Evolutionary conservation across 495 filamentous ascomycete species (phyloP).

Genomic region (Jackrogersella minutella): DNA sequence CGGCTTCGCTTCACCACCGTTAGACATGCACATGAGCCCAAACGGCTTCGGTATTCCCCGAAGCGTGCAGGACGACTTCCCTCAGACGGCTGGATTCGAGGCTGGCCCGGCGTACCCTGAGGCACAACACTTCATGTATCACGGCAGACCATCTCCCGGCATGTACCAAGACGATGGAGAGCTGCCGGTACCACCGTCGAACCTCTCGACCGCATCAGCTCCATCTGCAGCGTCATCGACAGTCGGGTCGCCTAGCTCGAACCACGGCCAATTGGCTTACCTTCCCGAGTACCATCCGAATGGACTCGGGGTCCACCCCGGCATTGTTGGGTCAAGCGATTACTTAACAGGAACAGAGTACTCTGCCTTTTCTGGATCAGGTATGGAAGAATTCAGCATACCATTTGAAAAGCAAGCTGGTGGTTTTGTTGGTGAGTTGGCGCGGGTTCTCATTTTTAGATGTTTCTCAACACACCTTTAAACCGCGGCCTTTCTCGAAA

Average conservation of each 20-base stretch:
- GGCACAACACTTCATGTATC: conserved; percentile 47
- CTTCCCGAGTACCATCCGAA: conserved; percentile 69
- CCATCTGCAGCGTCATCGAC: conserved; percentile 81
- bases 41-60: conserved; percentile 50
- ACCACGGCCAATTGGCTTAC: conserved; percentile 64
- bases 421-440: conserved; percentile 83
- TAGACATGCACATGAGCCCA: conserved; percentile 55
- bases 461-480: conserved; percentile 25
- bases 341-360: conserved; percentile 67
- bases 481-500: conserved; percentile 1
- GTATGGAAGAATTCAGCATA: conserved; percentile 58
- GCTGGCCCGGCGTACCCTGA: conserved; percentile 46
- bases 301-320: conserved; percentile 70
- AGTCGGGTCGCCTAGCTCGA: conserved; percentile 81
- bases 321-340: conserved; percentile 69
- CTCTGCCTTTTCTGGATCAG: conserved; percentile 54
- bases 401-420: conserved; percentile 63
- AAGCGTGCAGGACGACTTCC: conserved; percentile 49
- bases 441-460: conserved; percentile 42
- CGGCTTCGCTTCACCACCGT: conserved; percentile 46
- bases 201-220: conserved; percentile 78
- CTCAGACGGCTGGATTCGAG: conserved; percentile 51
- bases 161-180: conserved; percentile 56
- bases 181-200: conserved; percentile 59
- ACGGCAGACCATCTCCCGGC: conserved; percentile 50